Evolutionary conservation across 2,329 filamentous ascomycete genomes (phyloP), one percentile per base, ranked within the genome.

Genomic region (Ophiosphaerella narmari): DNA sequence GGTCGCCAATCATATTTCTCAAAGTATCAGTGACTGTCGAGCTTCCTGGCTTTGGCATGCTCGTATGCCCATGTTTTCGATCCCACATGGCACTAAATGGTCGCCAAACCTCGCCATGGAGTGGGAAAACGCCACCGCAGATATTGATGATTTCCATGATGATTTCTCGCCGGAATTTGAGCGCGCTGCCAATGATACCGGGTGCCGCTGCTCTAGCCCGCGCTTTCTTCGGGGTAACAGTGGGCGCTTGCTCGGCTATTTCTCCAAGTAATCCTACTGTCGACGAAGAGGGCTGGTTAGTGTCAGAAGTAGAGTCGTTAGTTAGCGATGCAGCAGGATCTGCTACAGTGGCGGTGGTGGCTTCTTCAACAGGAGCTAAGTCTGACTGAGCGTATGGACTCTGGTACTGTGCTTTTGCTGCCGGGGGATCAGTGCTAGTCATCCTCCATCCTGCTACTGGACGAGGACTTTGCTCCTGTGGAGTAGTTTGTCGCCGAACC

Each of bases 1-100:
- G 60, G 16, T 74, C 67, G 34, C 77, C 74, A 33, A 83, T 69
- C 52, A 86, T 68, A 16, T 74, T 65, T 50, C 80, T 81, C 41
- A 85, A 68, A 2, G 79, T 72, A 12, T 72, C 74, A 24, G 75
- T 77, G 26, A 86, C 66, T 1, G 83, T 85, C 33, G 78, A 75
- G 32, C 76, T 72, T 54, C 85, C 80, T 0, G 83, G 82, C 41
- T 64, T 75, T 48, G 74, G 74, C 36, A 74, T 41, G 18, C 74
- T 61, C 8, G 55, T 54, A 29, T 64, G 53, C 7, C 54, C 66
- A 55, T 64, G 49, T 12, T 75, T 77, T 50, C 74, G 62, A 74
- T 77, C 71, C 82, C 83, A 86, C 13, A 77, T 70, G 2, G 77
- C 77, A 12, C 75, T 70, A 55, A 84, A 85, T 7, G 83, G 79